Evolutionary conservation across 495 filamentous ascomycete species (phyloP).

Genomic region (Aspergillus nanangensis): DNA sequence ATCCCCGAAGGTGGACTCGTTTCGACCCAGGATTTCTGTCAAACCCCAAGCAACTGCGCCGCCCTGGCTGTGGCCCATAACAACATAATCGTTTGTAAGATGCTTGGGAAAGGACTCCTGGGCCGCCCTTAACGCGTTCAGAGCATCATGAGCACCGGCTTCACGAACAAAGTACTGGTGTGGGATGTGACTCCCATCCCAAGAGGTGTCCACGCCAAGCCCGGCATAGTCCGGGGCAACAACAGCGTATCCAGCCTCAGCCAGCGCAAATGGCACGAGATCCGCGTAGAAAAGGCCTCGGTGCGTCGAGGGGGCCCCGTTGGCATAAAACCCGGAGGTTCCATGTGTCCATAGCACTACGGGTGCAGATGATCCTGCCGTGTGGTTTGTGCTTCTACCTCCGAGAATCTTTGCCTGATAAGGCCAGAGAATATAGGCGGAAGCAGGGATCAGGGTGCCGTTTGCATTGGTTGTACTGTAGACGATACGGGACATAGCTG

Average conservation of each 20-base stretch:
- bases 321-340: slow-evolving; percentile 40
- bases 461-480: slow-evolving; percentile 43
- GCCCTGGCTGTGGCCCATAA: slow-evolving; percentile 46
- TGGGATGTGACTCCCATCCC: slow-evolving; percentile 27
- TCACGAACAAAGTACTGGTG: slow-evolving; percentile 38
- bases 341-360: slow-evolving; percentile 52
- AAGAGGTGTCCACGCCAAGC: slow-evolving; percentile 38
- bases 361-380: slow-evolving; percentile 18
- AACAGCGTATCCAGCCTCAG: slow-evolving; percentile 47
- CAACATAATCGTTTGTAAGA: slow-evolving; percentile 32
- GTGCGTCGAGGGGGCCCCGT: slow-evolving; percentile 41
- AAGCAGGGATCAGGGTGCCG: slow-evolving; percentile 43
- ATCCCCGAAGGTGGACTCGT: slow-evolving; percentile 19
- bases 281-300: slow-evolving; percentile 43
- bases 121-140: slow-evolving; percentile 40
- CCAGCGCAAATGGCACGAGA: slow-evolving; percentile 39
- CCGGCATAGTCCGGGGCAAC: slow-evolving; percentile 55
- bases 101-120: slow-evolving; percentile 29
- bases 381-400: slow-evolving; percentile 3
- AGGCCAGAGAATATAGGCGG: slow-evolving; percentile 51
- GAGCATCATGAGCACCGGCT: slow-evolving; percentile 34
- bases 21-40: slow-evolving; percentile 25
- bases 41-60: slow-evolving; percentile 42
- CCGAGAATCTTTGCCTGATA: slow-evolving; percentile 20
- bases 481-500: slow-evolving; percentile 42